Conservation (phyloP, 2,329 filamentous ascomycete species). For the Nothopassalora personata region DNA sequence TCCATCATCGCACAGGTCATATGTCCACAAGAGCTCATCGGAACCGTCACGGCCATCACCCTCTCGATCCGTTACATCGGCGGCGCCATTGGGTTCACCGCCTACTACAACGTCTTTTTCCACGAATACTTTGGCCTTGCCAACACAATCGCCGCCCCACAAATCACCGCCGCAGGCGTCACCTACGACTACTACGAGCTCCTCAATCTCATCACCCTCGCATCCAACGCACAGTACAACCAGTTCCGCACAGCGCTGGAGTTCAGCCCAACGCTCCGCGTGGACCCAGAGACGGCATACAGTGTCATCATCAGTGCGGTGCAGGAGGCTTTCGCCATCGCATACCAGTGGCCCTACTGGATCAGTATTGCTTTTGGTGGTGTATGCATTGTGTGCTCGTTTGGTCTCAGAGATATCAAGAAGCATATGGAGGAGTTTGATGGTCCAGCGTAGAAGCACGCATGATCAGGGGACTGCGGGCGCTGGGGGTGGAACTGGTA, state of each 20-base stretch:
- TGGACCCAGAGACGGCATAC: conserved; percentile 21
- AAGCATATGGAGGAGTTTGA: conserved; percentile 26
- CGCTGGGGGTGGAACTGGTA: not conserved
- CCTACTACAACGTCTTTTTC: conserved; percentile 51
- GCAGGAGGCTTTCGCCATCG: conserved; percentile 26
- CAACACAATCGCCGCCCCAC: conserved; percentile 15
- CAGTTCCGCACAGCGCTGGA: conserved; percentile 14
- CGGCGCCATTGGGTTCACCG: conserved; percentile 50
- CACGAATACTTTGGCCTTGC: conserved; percentile 31
- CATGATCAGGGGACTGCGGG: not conserved
- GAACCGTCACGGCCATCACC: conserved; percentile 62
- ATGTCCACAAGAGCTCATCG: conserved; percentile 64
- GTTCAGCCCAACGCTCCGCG: conserved; percentile 8
- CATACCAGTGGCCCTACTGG: conserved; percentile 31
- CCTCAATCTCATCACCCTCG: conserved; percentile 18
- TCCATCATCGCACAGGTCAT: conserved; percentile 63
- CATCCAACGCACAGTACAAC: conserved; percentile 18
- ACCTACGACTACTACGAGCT: conserved; percentile 16
- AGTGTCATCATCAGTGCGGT: conserved; percentile 22
- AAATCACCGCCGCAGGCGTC: conserved; percentile 15
- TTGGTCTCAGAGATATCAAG: conserved; percentile 31
- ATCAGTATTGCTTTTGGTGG: conserved; percentile 32
- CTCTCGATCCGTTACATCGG: conserved; percentile 64
- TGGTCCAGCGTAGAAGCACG: not conserved
- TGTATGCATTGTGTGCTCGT: conserved; percentile 25